Evolutionary conservation across 345 rosid genomes (phyloP).

Genomic region (Dipteronia sinensis): DNA sequence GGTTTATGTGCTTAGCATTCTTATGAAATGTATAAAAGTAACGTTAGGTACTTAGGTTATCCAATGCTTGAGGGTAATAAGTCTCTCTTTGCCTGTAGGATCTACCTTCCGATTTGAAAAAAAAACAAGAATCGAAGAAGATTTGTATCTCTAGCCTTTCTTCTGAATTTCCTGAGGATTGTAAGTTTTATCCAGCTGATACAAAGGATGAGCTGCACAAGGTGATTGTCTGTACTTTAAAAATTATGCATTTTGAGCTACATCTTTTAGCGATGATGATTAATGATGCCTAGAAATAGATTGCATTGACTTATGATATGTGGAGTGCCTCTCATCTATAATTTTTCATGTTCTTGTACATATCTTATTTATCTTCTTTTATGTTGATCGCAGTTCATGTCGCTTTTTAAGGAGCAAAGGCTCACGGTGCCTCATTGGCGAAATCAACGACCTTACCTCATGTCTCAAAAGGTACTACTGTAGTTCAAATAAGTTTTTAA

Average conservation of each 20-base stretch:
- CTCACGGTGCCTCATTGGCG: conserved; percentile 86
- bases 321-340: conserved; percentile 5
- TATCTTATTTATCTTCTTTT: not conserved
- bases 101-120: conserved; percentile 68
- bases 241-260: not conserved
- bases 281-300: not conserved
- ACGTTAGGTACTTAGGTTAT: conserved; percentile 5
- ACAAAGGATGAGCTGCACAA: conserved; percentile 90
- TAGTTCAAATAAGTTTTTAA: conserved; percentile 8
- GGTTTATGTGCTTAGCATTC: not conserved
- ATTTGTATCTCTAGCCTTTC: conserved; percentile 63
- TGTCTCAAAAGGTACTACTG: conserved; percentile 67
- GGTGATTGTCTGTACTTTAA: conserved; percentile 42
- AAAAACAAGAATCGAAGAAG: conserved; percentile 69
- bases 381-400: conserved; percentile 65
- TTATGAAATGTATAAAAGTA: conserved; percentile 1
- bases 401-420: conserved; percentile 87
- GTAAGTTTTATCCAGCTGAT: conserved; percentile 85
- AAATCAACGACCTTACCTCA: conserved; percentile 74
- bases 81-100: conserved; percentile 45
- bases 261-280: not conserved
- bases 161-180: conserved; percentile 83
- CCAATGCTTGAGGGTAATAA: conserved; percentile 15
- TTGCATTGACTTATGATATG: not conserved
- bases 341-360: not conserved